Base-by-base conservation (phyloP, 2,329 filamentous ascomycete genomes). In the Monilinia fructicola region DNA sequence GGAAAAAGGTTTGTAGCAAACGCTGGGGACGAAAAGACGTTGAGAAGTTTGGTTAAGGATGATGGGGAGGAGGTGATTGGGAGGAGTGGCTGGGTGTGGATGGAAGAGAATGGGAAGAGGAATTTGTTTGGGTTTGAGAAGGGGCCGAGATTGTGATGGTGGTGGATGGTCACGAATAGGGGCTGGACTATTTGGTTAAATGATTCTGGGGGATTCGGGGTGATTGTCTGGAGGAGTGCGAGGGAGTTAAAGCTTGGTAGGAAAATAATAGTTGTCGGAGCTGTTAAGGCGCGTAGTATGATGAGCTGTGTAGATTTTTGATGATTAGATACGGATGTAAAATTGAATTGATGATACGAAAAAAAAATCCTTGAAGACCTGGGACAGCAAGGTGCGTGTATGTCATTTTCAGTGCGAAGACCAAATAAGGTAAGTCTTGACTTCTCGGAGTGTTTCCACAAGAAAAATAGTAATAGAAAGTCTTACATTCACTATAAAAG, bases 1-100 rank as follows among this genome's bases (percentile, higher is more conserved):
- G 78, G 78, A 0, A 77, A 80, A 64, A 78, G 85, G 0, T 86
- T 88, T 69, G 67, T 88, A 4, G 85, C 85, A 0, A 87, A 87
- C 69, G 79, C 85, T 73, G 83, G 76, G 0, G 82, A 86, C 75
- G 79, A 80, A 31, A 70, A 69, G 14, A 85, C 84, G 1, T 70
- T 87, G 68, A 70, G 74, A 31, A 74, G 79, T 46, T 76, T 87
- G 67, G 77, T 78, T 0, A 81, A 79, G 16, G 35, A 26, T 65
- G 76, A 72, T 18, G 71, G 72, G 0, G 76, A 75, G 5, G 84
- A 87, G 72, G 79, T 79, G 12, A 79, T 86, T 64, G 84, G 84
- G 3, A 78, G 77, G 68, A 74, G 63, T 12, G 84, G 84, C 1
- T 79, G 76, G 73, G 83, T 86, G 3, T 76, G 69, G 67, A 71